A percentile compares a stretch with the other conserved stretches of the same genome.
Conservation (phyloP, 768 basidiomycete genomes). For the Mycena rosella region DNA sequence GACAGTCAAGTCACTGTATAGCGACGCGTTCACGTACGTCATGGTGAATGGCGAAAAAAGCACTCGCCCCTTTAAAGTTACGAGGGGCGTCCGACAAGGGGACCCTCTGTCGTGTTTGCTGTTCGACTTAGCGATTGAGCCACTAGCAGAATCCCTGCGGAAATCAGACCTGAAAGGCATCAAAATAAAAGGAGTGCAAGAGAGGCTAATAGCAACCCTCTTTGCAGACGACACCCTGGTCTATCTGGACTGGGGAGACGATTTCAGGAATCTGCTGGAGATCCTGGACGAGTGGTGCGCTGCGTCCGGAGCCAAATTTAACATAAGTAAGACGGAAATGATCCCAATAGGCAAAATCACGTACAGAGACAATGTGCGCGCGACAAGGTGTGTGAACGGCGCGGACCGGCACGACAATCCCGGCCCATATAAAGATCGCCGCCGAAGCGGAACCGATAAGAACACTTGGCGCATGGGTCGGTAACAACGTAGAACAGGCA, state of each 20-base stretch:
- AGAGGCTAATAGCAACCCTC: slow-evolving; percentile 9
- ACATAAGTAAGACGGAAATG: slow-evolving; percentile 40
- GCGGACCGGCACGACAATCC: not conserved
- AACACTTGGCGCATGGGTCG: slow-evolving; percentile 16
- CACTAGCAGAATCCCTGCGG: not conserved
- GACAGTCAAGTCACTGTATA: too few relatives aligned
- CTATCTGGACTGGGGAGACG: slow-evolving; percentile 9
- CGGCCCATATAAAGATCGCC: slow-evolving; percentile 2
- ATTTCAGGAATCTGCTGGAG: not conserved
- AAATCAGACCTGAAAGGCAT: not conserved
- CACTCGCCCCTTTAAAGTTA: not conserved
- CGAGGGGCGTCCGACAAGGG: not conserved
- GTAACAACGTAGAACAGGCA: slow-evolving; percentile 1
- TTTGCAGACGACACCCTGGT: slow-evolving; percentile 22
- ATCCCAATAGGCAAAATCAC: slow-evolving; percentile 39
- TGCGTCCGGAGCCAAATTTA: slow-evolving; percentile 33
- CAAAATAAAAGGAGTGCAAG: not conserved
- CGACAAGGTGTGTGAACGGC: slow-evolving; percentile 3
- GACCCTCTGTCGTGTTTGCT: not conserved
- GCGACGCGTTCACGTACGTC: not conserved
- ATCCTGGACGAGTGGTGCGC: not conserved
- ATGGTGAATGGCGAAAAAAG: not conserved
- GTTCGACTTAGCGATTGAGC: not conserved
- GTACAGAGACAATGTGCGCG: slow-evolving; percentile 5
- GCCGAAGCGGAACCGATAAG: slow-evolving; percentile 2